Base-by-base conservation (phyloP, 352 stramenopile genomes). In the Lagenidium giganteum region DNA sequence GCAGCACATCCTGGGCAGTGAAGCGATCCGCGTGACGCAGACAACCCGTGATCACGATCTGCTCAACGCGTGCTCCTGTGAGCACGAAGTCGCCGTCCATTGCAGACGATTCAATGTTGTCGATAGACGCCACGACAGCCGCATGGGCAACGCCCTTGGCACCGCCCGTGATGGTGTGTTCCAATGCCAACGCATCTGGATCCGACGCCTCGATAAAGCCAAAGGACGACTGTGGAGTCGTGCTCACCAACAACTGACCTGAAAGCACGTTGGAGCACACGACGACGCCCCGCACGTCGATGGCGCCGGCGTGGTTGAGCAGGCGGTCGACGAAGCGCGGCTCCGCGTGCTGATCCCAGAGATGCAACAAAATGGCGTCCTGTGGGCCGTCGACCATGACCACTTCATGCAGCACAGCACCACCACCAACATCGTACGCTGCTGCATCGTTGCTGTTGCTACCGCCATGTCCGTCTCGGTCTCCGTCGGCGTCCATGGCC, bases 321-420 rank as follows among this genome's bases (percentile, higher is more conserved):
- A 87, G 53, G 7, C 54, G 45, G 3, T 51, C 26, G 13, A 74
- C 50, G 33, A 81, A 73, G 4, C 53, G 50, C 21, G 64, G 64
- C 11, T 87, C 70, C 1, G 75, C 64, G 40, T 79, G 67, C 29
- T 85, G 75, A 26, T 87, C 70, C 69, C 71, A 85, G 27, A 87
- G 50, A 23, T 83, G 82, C 21, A 84, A 39, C 12, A 61, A 47
- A 54, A 83, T 82, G 21, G 48, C 46, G 30, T 77, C 63, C 31
- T 36, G 41, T 3, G 32, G 25, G 2, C 48, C 57, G 53, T 82
- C 65, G 30, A 51, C 49, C 57, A 82, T 77, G n/a, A 69, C 47
- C 8, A 85, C 43, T 34, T 85, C 67, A 26, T 49, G 61, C 7
- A 81, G 43, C 23, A 79, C 34, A 5, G 74, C 64, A 5, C 67